Evolutionary conservation across 192 early-diverging fungal species (phyloP), one percentile per base, ranked within the genome.

Genomic region (Umbelopsis vinacea): DNA sequence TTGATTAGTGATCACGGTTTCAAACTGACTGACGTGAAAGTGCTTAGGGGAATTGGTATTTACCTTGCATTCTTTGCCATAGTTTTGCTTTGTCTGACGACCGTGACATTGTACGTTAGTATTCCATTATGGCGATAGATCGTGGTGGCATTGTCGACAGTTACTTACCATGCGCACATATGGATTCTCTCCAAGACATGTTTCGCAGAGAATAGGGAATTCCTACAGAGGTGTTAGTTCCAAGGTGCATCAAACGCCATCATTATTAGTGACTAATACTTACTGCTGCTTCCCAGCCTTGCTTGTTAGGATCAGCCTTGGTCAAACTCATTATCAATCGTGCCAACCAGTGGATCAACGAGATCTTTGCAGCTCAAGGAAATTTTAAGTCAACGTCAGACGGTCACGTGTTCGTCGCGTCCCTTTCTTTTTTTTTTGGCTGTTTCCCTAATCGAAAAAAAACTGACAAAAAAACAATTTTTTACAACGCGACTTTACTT

Each of bases 171-270:
- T 98, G 71, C 97, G 93, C 66, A 99, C 90, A 74, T 98, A 99
- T 33, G 98, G 98, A 74, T 98, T 99, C 57, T 94, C 91, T 22
- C 98, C 98, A 23, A 99, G 84, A 73, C 98, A 99, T 47, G 95
- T 96, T 81, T 98, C 97, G 84, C 98, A 99, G 54, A 97, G 85
- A 67, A 94, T 94, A 35, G 93, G 92, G 71, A 94, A 94, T 74
- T 92, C 92, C 85, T 86, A 22, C 60, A 76, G n/a, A 52, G 43
- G 57, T 48, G 46, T 46, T 29, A 70, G 8, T 37, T 43, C 33
- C 3, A 37, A 15, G 24, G 45, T 43, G 19, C 29, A 45, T 26
- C 37, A 40, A 43, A 10, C 14, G 17, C 7, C 19, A 7, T 6
- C 46, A 26, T 15, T n/a, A 4, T 26, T 3, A 53, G 19, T 29